phyloP scores from a whole-genome alignment of 106 monocot genomes.

The Narthecium ossifragum region DNA sequence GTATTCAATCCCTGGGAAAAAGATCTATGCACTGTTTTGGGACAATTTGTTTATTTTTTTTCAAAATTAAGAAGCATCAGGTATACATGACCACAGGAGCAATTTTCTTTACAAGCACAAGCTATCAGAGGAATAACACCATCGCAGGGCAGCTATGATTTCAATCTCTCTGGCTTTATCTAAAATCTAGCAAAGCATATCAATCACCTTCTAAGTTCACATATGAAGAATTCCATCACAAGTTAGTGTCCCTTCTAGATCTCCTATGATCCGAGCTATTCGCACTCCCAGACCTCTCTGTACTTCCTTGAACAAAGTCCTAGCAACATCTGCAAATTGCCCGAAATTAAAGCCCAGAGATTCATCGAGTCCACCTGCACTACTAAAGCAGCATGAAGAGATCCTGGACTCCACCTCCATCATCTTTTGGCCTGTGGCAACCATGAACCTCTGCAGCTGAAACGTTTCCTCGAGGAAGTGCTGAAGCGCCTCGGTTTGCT shows the following conservation, averaged over 20 bases:
- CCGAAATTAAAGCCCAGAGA: constrained; percentile 43
- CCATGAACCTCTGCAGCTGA: constrained; percentile 73
- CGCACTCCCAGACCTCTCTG: constrained; percentile 76
- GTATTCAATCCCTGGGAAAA: too few species aligned
- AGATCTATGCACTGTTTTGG: too few species aligned
- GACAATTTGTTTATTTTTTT: too few species aligned
- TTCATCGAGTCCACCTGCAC: constrained; percentile 21
- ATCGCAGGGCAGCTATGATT: too few species aligned
- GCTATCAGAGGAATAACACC: background rate
- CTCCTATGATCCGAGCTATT: constrained; percentile 76
- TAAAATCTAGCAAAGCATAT: too few species aligned
- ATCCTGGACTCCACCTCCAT: constrained; percentile 64
- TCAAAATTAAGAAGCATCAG: too few species aligned
- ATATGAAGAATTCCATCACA: constrained; percentile 53
- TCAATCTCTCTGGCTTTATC: too few species aligned
- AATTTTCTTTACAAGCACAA: background rate
- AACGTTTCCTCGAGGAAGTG: constrained; percentile 80
- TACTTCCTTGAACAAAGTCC: constrained; percentile 54
- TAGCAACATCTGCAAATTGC: constrained; percentile 58
- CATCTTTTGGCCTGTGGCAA: constrained; percentile 84
- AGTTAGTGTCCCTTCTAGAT: constrained; percentile 72
- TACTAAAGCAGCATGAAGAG: constrained; percentile 12
- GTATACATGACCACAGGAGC: too few species aligned
- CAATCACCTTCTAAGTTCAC: constrained; percentile 8
- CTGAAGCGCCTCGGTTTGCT: constrained; percentile 37